Percentiles rank a stretch among this genome's conserved stretches.
Conservation (phyloP, 2,329 filamentous ascomycete genomes). For the Alternaria brassicicola region DNA sequence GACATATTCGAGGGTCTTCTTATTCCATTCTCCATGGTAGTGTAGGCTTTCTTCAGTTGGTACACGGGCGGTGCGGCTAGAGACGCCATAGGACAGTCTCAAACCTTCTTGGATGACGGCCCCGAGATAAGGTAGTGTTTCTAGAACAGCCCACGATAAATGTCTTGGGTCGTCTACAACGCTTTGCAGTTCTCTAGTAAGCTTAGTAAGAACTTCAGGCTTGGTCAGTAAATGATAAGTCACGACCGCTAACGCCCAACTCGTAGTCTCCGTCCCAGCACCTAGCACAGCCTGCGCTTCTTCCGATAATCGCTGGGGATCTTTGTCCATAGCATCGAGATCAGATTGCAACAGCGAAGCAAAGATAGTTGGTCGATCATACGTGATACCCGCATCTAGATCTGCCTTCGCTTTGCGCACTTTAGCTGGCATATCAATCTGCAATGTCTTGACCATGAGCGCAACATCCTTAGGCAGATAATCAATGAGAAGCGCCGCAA, state of each 20-base stretch:
- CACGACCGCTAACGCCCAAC: slow-evolving; percentile 34
- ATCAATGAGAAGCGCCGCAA: slow-evolving; percentile 25
- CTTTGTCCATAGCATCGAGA: slow-evolving; percentile 24
- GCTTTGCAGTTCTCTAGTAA: slow-evolving; percentile 32
- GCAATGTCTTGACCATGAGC: slow-evolving; percentile 31
- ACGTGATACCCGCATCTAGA: slow-evolving; percentile 29
- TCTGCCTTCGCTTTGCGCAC: slow-evolving; percentile 31
- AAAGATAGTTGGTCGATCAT: slow-evolving; percentile 34
- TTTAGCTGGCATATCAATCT: slow-evolving; percentile 33
- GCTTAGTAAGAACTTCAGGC: slow-evolving; percentile 25
- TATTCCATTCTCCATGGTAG: slow-evolving; percentile 36
- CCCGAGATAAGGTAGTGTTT: slow-evolving; percentile 41
- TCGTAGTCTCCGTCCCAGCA: slow-evolving; percentile 46
- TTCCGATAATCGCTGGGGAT: slow-evolving; percentile 36
- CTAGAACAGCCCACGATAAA: slow-evolving; percentile 28
- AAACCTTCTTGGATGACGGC: slow-evolving; percentile 44
- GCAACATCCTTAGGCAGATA: slow-evolving; percentile 30
- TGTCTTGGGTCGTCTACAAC: slow-evolving; percentile 25
- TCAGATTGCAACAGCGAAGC: slow-evolving; percentile 26
- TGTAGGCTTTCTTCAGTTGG: slow-evolving; percentile 31
- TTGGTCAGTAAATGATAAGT: slow-evolving; percentile 40
- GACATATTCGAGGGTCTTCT: slow-evolving; percentile 26
- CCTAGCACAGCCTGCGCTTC: slow-evolving; percentile 42
- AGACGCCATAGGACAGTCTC: slow-evolving; percentile 35
- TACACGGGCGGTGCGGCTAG: slow-evolving; percentile 33